Percentiles rank a stretch among this genome's conserved stretches.
Evolutionary conservation across 768 basidiomycete species (phyloP).

Genomic region (Tephrocybe rancida): DNA sequence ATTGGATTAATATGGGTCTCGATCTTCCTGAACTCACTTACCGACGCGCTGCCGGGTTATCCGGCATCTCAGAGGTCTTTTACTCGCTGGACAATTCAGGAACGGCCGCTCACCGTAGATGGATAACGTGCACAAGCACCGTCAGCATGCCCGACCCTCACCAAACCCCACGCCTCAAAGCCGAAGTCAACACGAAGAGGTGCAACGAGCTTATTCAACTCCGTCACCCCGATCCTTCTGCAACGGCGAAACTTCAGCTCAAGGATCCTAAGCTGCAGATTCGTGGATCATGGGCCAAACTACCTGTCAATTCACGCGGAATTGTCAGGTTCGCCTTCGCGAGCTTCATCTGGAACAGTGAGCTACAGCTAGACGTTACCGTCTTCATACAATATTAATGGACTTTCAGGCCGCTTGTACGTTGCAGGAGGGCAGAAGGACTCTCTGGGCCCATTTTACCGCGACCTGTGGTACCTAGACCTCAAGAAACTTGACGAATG

Average conservation of each 20-base stretch:
- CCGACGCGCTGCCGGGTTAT: conserved; percentile 25
- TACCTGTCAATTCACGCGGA: conserved; percentile 19
- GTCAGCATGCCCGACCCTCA: conserved; percentile 15
- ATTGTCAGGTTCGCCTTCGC: conserved; percentile 21
- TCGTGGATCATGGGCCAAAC: conserved; percentile 37
- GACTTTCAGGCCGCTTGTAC: conserved; percentile 26
- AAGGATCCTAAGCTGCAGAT: conserved; percentile 28
- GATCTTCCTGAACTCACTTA: conserved; percentile 27
- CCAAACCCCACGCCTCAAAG: conserved; percentile 10
- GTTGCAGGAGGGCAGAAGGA: conserved; percentile 28
- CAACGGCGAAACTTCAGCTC: conserved; percentile 16
- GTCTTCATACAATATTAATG: not conserved
- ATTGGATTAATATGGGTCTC: conserved; percentile 27
- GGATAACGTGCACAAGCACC: conserved; percentile 14
- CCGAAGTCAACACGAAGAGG: conserved; percentile 4
- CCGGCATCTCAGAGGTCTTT: conserved; percentile 26
- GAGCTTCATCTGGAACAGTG: conserved; percentile 32
- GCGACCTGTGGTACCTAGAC: conserved; percentile 28
- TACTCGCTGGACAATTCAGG: conserved; percentile 35
- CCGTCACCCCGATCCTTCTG: conserved; percentile 30
- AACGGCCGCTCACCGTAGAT: conserved; percentile 28
- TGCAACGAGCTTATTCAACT: conserved; percentile 10
- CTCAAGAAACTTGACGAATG: conserved; percentile 26
- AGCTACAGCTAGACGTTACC: not conserved
- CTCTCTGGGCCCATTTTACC: conserved; percentile 25